A percentile compares a stretch with the other conserved stretches of the same genome.
Conservation (phyloP, 768 basidiomycete genomes). For the Psilocybe azurescens region DNA sequence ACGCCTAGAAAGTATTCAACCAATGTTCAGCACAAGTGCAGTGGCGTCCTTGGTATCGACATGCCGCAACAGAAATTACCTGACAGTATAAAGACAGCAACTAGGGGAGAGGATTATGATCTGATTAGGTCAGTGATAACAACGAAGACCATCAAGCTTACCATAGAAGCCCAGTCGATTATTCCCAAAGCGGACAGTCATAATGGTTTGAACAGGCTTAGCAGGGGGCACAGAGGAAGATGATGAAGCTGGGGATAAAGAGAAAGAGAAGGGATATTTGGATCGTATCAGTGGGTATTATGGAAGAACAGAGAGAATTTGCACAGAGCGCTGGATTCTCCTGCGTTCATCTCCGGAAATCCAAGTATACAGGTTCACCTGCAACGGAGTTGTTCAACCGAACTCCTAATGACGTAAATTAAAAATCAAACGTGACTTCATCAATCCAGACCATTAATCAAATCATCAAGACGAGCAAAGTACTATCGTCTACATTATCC, state of each 20-base stretch:
- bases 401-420: conserved; percentile 14
- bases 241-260: background rate
- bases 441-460: conserved; percentile 1
- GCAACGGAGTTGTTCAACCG: background rate
- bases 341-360: conserved; percentile 8
- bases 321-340: conserved; percentile 17
- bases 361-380: conserved; percentile 1
- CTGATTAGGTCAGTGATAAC: conserved; percentile 6
- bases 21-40: background rate
- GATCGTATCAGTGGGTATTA: conserved; percentile 3
- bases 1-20: conserved; percentile 35
- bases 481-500: no score
- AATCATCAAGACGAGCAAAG: no score
- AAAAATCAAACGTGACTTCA: background rate
- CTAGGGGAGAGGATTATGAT: conserved; percentile 30
- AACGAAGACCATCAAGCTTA: conserved; percentile 30
- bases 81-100: conserved; percentile 48
- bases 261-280: conserved; percentile 16
- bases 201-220: conserved; percentile 25
- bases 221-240: background rate
- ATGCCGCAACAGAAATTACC: conserved; percentile 33
- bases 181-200: conserved; percentile 69
- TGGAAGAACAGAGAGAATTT: conserved; percentile 12
- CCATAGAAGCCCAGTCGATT: conserved; percentile 58
- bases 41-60: background rate